A percentile compares a stretch with the other conserved stretches of the same genome.
Evolutionary conservation across 2,329 filamentous ascomycete species (phyloP).

Genomic region (Exophiala phaeomuriformis): DNA sequence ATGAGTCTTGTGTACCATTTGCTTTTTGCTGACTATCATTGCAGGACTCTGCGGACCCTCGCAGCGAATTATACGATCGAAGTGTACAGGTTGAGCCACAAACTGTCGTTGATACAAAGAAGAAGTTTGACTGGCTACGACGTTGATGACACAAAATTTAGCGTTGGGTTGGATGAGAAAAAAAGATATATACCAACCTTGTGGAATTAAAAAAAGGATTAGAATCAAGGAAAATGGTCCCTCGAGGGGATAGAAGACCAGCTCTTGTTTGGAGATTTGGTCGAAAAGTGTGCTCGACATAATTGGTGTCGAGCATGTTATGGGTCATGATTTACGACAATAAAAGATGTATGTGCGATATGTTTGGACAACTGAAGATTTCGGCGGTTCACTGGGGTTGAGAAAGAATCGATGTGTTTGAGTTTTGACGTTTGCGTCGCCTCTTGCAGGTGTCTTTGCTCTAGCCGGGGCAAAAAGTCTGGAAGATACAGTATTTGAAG

Average conservation of each 20-base stretch:
- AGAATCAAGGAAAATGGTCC: not conserved
- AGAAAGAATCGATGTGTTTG: too few relatives aligned
- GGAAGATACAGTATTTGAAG: too few relatives aligned
- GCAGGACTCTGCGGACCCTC: conserved; percentile 40
- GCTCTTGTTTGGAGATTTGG: not conserved
- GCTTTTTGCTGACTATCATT: conserved; percentile 6
- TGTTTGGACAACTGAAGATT: not conserved
- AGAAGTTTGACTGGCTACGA: conserved; percentile 41
- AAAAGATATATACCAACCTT: not conserved
- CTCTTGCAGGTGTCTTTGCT: too few relatives aligned
- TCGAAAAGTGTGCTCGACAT: not conserved
- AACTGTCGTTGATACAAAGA: conserved; percentile 34
- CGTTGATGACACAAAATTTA: conserved; percentile 15
- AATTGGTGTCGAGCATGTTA: not conserved
- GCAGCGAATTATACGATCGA: conserved; percentile 46
- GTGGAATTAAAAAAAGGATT: not conserved
- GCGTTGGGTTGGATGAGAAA: not conserved
- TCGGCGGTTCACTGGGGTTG: not conserved
- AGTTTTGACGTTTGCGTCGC: too few relatives aligned
- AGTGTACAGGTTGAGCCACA: conserved; percentile 48
- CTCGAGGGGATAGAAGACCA: not conserved
- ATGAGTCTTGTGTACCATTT: not conserved
- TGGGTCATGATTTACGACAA: not conserved
- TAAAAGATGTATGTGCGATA: not conserved
- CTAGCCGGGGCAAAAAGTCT: too few relatives aligned